phyloP scores from a whole-genome alignment of 345 rosid species.

The Rhodamnia rubescens region DNA sequence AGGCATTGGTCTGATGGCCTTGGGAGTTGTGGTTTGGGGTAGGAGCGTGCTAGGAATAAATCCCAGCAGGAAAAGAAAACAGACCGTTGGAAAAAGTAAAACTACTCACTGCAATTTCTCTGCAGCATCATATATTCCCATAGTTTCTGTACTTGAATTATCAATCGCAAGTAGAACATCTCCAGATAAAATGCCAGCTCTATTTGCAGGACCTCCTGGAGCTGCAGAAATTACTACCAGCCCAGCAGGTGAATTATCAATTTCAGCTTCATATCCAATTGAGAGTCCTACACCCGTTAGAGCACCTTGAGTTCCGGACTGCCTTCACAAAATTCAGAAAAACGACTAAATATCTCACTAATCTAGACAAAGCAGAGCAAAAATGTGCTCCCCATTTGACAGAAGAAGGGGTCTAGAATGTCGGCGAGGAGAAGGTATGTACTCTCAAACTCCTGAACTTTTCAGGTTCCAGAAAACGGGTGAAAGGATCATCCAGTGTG shows the following conservation, averaged over 20 bases:
- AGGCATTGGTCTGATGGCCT: not conserved
- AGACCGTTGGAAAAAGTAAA: not conserved
- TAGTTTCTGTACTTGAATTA: conserved; percentile 47
- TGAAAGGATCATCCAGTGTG: conserved; percentile 83
- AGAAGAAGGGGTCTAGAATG: not conserved
- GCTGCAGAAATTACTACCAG: conserved; percentile 79
- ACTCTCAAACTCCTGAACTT: conserved; percentile 90
- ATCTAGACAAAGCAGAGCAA: not conserved
- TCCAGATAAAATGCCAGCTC: conserved; percentile 70
- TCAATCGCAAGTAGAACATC: conserved; percentile 70
- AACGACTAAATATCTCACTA: conserved; percentile 7
- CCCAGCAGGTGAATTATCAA: conserved; percentile 48
- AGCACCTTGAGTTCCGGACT: conserved; percentile 97
- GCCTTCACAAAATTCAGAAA: conserved; percentile 62
- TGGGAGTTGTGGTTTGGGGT: not conserved
- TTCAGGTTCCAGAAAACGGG: conserved; percentile 87
- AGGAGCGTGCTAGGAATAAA: not conserved
- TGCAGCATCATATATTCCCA: conserved; percentile 92
- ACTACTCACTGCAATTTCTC: conserved; percentile 71
- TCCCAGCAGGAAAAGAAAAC: not conserved
- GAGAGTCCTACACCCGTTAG: conserved; percentile 92
- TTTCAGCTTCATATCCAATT: conserved; percentile 66
- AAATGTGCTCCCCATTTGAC: not conserved
- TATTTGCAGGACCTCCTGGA: conserved; percentile 88
- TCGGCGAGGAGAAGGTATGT: conserved; percentile 16